Percentiles rank a stretch among this genome's conserved stretches.
Evolutionary conservation across 2,329 filamentous ascomycete species (phyloP).

Genomic region (Fusarium sp.): DNA sequence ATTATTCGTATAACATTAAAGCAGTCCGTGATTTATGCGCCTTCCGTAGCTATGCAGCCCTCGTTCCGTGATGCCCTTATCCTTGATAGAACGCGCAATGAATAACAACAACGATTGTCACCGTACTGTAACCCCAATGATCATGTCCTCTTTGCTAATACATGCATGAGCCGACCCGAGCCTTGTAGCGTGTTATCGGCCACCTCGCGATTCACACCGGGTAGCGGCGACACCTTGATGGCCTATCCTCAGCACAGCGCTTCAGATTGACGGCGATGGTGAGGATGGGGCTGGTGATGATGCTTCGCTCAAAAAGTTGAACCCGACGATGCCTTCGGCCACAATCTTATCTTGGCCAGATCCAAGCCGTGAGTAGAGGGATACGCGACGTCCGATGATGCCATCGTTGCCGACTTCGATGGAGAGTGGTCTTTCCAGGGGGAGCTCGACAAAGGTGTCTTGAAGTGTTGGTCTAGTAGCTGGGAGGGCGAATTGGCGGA

Average conservation of each 20-base stretch:
- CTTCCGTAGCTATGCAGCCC: neutral
- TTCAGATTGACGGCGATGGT: constrained; percentile 18
- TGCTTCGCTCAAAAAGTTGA: constrained; percentile 52
- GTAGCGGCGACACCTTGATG: constrained; percentile 33
- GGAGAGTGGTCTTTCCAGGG: constrained; percentile 54
- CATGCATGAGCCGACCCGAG: too few relatives aligned
- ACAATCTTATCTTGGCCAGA: constrained; percentile 48
- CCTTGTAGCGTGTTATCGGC: neutral
- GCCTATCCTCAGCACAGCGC: neutral
- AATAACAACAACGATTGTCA: too few relatives aligned
- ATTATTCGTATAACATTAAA: neutral
- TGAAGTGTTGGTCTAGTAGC: constrained; percentile 11
- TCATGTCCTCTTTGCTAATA: too few relatives aligned
- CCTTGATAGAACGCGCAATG: neutral
- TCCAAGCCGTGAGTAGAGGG: constrained; percentile 47
- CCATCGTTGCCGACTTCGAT: constrained; percentile 59
- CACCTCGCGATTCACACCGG: neutral
- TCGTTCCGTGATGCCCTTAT: neutral
- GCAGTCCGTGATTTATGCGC: neutral
- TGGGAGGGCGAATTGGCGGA: constrained; percentile 53
- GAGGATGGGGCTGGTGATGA: constrained; percentile 21
- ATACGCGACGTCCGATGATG: constrained; percentile 62
- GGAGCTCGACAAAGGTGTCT: constrained; percentile 47
- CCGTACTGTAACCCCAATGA: too few relatives aligned
- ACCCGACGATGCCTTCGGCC: constrained; percentile 64